A percentile compares a stretch with the other conserved stretches of the same genome.
phyloP scores from a whole-genome alignment of 805 yeast species.

The Pichia occidentalis region DNA sequence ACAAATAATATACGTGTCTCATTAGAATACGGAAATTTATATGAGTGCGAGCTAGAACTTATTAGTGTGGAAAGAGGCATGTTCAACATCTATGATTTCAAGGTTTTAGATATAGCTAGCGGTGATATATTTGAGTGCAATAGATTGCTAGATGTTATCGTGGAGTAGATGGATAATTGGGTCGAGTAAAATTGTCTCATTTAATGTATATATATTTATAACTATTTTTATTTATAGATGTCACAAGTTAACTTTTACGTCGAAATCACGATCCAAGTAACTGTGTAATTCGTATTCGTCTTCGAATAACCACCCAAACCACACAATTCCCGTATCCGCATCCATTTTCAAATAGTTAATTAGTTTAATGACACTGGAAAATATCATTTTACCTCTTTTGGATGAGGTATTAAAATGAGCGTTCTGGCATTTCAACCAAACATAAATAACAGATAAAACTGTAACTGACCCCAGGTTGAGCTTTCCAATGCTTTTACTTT shows the following conservation, averaged over 20 bases:
- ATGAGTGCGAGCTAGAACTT: conserved; percentile 54
- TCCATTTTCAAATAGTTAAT: conserved; percentile 23
- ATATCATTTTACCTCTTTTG: conserved; percentile 15
- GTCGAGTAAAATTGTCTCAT: no score
- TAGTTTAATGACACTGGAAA: conserved; percentile 17
- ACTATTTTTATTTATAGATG: no score
- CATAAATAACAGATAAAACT: conserved; percentile 20
- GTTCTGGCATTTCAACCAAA: conserved; percentile 25
- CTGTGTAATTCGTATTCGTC: conserved; percentile 23
- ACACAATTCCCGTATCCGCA: conserved; percentile 17
- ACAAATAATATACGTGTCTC: conserved; percentile 59
- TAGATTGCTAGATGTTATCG: conserved; percentile 60
- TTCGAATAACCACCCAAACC: conserved; percentile 27
- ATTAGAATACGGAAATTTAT: conserved; percentile 53
- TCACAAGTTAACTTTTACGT: conserved; percentile 4
- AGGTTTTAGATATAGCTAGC: conserved; percentile 51
- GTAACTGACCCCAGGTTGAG: conserved; percentile 20
- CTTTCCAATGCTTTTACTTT: conserved; percentile 1
- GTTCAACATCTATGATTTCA: conserved; percentile 57
- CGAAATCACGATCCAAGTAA: conserved; percentile 15
- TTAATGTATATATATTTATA: not conserved
- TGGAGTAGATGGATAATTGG: conserved; percentile 30
- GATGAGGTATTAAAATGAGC: conserved; percentile 12
- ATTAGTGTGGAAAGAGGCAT: conserved; percentile 62
- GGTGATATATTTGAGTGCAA: conserved; percentile 73